Evolutionary conservation across 192 early-diverging fungal species (phyloP), one percentile per base, ranked within the genome.

Genomic region (Mycoemilia scoparia): DNA sequence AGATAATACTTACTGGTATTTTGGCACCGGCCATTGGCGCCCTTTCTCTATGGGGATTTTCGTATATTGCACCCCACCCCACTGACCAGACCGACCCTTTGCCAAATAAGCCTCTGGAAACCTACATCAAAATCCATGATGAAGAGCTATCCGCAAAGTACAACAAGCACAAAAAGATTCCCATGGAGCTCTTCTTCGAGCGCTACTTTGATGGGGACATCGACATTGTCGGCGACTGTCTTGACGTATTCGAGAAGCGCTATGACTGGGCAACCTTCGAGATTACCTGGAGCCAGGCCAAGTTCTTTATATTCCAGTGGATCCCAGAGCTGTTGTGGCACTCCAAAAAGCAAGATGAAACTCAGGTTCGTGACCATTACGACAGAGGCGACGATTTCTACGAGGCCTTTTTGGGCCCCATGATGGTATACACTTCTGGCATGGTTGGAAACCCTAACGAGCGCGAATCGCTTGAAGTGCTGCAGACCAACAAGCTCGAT

Each of bases 381-480:
- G 92, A 97, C 64, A 79, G 92, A 43, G 92, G 92, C 36, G 82
- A 97, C 65, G 92, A 97, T 55, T 97, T 97, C 45, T 93, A 93
- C 60, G 80, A 73, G 15, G 83, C 82, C 19, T 91, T 91, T 67
- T 54, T 97, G 34, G 92, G 92, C 30, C 77, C 79, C 26, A 69
- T 68, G 44, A 97, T 97, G 92, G 69, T 91, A 33, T 97, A 97
- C 66, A 97, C 92, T 12, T 89, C 86, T 32, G 92, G 84, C 30
- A 77, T 97, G 35, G 74, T 92, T 42, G 70, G 75, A 49, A 80
- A 86, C 40, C 36, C 55, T 5, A 69, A 45, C 46, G 64, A 67
- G 44, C 60, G 68, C 39, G 84, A 97, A 64, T 73, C 84, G 22
- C 66, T 97, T 36, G 92, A 97, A 54, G 64, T 91, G 59, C 49